These are phyloP conservation scores for Saccharomyces hybrid DNA, from an alignment of 1,139 yeast species.

Conservation along the genomic window DNA sequence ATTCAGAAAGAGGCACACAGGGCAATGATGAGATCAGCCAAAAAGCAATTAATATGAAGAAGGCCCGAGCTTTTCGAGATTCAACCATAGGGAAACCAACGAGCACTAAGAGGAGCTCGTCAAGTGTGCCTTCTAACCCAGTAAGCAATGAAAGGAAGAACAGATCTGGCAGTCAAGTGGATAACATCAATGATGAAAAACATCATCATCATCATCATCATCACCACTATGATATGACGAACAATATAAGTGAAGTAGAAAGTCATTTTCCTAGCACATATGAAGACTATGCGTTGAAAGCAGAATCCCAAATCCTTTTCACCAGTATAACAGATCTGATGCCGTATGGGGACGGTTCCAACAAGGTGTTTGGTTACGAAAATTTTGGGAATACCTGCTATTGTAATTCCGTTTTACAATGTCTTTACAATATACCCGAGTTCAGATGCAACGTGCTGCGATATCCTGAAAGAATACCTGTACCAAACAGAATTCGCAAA, in stretches of 20 bases:
- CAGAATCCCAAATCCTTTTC: neutral
- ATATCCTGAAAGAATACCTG: constrained; percentile 34
- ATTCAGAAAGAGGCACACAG: constrained; percentile 1
- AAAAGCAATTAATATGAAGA: neutral
- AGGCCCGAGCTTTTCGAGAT: neutral
- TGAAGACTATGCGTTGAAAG: neutral
- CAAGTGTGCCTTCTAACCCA: neutral
- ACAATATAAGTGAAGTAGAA: neutral
- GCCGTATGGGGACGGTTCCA: constrained; percentile 56
- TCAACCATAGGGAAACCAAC: neutral
- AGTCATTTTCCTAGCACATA: neutral
- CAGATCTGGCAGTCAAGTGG: neutral
- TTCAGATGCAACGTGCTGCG: constrained; percentile 55
- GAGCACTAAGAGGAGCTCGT: neutral
- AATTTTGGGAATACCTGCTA: constrained; percentile 94
- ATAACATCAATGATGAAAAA: neutral
- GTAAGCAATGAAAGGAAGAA: neutral
- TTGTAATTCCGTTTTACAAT: constrained; percentile 86
- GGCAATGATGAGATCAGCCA: neutral
- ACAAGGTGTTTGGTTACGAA: constrained; percentile 85
- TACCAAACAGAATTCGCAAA: constrained; percentile 1
- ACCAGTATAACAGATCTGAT: constrained; percentile 9
- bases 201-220: neutral
- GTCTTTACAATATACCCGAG: constrained; percentile 64
- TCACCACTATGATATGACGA: neutral